phyloP scores from a whole-genome alignment of 306 rosid genomes.

The Begonia peltatifolia region DNA sequence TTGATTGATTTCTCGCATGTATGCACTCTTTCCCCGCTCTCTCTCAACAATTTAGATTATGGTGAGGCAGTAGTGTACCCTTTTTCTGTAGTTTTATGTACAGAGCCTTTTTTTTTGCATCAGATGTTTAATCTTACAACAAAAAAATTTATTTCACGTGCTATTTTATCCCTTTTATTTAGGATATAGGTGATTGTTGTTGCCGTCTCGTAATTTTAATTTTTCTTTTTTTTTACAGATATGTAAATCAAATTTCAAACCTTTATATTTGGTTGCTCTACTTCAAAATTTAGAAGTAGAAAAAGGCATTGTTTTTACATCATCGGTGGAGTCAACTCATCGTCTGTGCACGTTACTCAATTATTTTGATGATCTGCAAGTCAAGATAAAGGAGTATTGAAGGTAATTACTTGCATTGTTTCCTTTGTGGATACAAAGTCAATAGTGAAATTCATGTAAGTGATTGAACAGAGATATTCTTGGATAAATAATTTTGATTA shows the following conservation, averaged over 20 bases:
- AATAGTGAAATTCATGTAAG: too few species aligned
- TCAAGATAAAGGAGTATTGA: conserved; percentile 80
- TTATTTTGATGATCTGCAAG: conserved; percentile 44
- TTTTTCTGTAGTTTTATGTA: too few species aligned
- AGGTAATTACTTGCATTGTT: conserved; percentile 25
- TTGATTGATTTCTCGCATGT: too few species aligned
- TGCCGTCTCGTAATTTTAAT: conserved; percentile 6
- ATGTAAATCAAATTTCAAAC: conserved; percentile 69
- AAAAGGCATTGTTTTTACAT: conserved; percentile 79
- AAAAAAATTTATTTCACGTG: too few species aligned
- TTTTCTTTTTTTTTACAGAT: conserved; percentile 33
- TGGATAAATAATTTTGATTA: too few species aligned
- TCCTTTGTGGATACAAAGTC: too few species aligned
- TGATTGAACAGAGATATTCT: too few species aligned
- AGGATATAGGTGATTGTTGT: conserved; percentile 2
- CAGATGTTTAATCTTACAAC: too few species aligned
- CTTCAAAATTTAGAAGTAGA: conserved; percentile 62
- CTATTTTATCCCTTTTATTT: background rate
- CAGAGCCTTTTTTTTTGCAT: too few species aligned
- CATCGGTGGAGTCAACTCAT: conserved; percentile 85
- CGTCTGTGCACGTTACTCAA: conserved; percentile 67
- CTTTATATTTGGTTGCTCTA: conserved; percentile 70
- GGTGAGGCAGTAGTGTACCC: too few species aligned
- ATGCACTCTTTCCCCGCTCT: too few species aligned
- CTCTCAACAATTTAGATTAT: too few species aligned